Evolutionary conservation across 257 asterid genomes (phyloP), one percentile per base, ranked within the genome.

Genomic region (Salvia rosmarinus): DNA sequence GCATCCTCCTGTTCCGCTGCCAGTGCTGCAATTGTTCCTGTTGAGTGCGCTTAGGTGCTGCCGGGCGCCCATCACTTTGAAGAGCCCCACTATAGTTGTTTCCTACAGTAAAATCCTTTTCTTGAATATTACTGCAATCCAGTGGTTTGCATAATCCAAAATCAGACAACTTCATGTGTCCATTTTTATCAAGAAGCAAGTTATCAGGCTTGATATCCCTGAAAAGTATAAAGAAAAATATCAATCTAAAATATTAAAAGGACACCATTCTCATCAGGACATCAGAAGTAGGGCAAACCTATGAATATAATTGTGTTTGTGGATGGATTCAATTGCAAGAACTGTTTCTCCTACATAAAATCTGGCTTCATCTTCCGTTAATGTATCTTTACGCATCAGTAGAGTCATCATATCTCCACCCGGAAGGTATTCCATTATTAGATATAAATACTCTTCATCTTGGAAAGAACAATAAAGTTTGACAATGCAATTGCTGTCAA

Each of bases 371-470:
- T 86, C 91, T 88, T 90, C 97, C 12, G 96, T 87, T 76, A 93
- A 81, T 32, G 90, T 90, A 75, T 93, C 98, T 78, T 93, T 90
- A 55, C 98, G 92, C 98, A 93, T 93, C 49, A 93, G 85, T 64
- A 93, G 85, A 58, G 98, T 93, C 98, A 93, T 93, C 97, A 93
- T 90, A 85, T 93, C 98, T 81, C 98, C 98, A 80, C 98, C 98
- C 67, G 97, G 98, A 62, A 92, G 90, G 79, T 92, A 92, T 86
- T 92, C 98, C 98, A 90, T 93, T 44, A 93, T 88, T 54, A 93
- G 92, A 81, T 93, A 93, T 6, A 93, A 89, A 82, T 86, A 89
- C 86, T 90, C 98, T 68, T 90, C 97, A 64, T 93, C 98, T 87
- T 93, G 98, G 87, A 93, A 93, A 59, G 98, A 93, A 82, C 97